A percentile compares a stretch with the other conserved stretches of the same genome.
Conservation (phyloP, 257 asterid species). For the Plantago elongata region DNA sequence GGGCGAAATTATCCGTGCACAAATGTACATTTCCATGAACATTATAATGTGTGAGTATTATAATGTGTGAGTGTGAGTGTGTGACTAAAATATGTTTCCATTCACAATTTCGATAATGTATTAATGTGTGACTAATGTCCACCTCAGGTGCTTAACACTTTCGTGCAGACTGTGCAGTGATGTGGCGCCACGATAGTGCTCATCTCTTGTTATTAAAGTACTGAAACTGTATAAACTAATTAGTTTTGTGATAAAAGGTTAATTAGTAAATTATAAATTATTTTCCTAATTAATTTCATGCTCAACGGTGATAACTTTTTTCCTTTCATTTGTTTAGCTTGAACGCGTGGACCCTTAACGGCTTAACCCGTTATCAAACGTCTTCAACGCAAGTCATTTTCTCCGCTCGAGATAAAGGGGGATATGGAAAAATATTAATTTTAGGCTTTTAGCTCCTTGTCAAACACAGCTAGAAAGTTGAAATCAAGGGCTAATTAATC, state of each 20-base stretch:
- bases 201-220: not conserved
- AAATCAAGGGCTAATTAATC: not conserved
- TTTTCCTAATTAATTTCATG: not conserved
- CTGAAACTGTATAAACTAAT: too few species aligned
- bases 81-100: too few species aligned
- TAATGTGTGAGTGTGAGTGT: too few species aligned
- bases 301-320: not conserved
- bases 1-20: too few species aligned
- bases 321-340: not conserved
- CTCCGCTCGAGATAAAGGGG: not conserved
- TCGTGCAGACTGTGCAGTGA: constrained; percentile 20
- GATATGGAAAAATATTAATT: not conserved
- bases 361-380: too few species aligned
- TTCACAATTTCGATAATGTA: too few species aligned
- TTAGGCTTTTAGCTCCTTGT: not conserved
- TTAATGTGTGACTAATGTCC: constrained; percentile 1
- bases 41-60: too few species aligned
- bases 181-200: constrained; percentile 20
- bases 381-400: constrained; percentile 1
- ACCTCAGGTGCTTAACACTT: constrained; percentile 18
- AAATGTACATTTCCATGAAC: too few species aligned
- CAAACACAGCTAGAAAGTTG: not conserved
- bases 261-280: too few species aligned
- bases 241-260: too few species aligned
- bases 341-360: too few species aligned